Base-by-base conservation (phyloP, 2,329 filamentous ascomycete genomes). In the Aureobasidium mangrovei region DNA sequence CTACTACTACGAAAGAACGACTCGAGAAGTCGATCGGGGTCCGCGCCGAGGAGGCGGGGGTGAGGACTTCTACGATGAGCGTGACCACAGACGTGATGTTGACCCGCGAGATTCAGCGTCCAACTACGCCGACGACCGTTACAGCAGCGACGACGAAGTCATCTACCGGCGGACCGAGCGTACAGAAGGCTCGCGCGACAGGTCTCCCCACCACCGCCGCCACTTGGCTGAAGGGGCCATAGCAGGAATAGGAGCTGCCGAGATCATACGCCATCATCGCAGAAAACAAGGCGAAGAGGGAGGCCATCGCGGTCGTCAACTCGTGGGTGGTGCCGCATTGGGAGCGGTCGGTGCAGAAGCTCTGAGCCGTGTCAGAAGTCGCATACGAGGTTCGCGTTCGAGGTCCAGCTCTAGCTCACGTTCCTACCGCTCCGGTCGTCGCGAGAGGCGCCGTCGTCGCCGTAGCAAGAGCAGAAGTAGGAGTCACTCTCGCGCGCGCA, bases 91-190 rank as follows among this genome's bases (percentile, higher is more conserved):
- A 26, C 70, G 72, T 10, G 72, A 76, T 56, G 62, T 79, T 45
- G 75, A 74, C 56, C 76, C 77, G 4, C 68, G 70, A 45, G 77
- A 80, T 61, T 78, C 77, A 12, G 69, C 76, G 45, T 79, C 77
- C 8, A 76, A 32, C 79, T 85, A 60, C 91, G 35, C 90, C 96
- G 67, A 81, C 85, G 54, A 95, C 88, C 0, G 86, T 91, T 1
- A 96, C 90, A 1, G 91, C 88, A 45, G 90, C 91, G 2, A 96
- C 91, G 0, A 96, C 90, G 77, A 79, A 62, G 77, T 82, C 53
- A 81, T 82, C 60, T 70, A 81, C 36, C 77, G 76, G 12, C 62
- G 63, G 38, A 65, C 60, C 76, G 77, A 69, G 75, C 77, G 73
- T 18, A 57, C 39, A 61, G 71, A 61, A 32, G 71, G 68, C 40